phyloP scores from a whole-genome alignment of 805 yeast genomes.

The Hanseniaspora vineae region DNA sequence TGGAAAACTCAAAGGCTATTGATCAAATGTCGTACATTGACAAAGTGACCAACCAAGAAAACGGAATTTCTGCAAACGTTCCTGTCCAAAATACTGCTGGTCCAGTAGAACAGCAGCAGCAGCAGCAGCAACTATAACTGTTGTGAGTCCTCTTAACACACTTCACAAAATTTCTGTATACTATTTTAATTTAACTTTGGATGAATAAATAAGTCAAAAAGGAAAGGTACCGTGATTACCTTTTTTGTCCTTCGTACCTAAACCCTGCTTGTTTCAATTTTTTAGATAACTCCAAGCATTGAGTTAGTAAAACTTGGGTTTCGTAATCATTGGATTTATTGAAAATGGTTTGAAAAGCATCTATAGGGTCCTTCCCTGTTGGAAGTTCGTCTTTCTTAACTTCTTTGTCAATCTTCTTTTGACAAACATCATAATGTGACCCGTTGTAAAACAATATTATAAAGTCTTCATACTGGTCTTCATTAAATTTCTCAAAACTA shows the following conservation, averaged over 20 bases:
- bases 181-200: too few relatives aligned
- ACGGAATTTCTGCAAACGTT: slow-evolving; percentile 34
- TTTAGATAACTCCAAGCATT: slow-evolving; percentile 29
- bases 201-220: too few relatives aligned
- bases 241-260: too few relatives aligned
- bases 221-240: too few relatives aligned
- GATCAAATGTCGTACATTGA: slow-evolving; percentile 22
- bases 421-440: slow-evolving; percentile 55
- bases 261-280: slow-evolving; percentile 36
- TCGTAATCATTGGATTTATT: slow-evolving; percentile 22
- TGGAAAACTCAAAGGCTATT: slow-evolving; percentile 18
- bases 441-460: slow-evolving; percentile 54
- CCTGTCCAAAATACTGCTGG: slow-evolving; percentile 26
- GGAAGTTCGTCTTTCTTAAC: too few relatives aligned
- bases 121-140: neutral
- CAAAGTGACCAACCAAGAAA: slow-evolving; percentile 4
- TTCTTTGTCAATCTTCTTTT: slow-evolving; percentile 18
- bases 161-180: too few relatives aligned
- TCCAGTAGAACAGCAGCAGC: neutral
- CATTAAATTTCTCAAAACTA: slow-evolving; percentile 40
- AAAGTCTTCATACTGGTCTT: slow-evolving; percentile 28
- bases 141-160: neutral
- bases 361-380: slow-evolving; percentile 8
- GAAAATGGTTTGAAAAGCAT: slow-evolving; percentile 29
- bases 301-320: slow-evolving; percentile 22